Evolutionary conservation across 1,284 basidiomycete genomes (phyloP).

Genomic region (Clitocybe nebularis): DNA sequence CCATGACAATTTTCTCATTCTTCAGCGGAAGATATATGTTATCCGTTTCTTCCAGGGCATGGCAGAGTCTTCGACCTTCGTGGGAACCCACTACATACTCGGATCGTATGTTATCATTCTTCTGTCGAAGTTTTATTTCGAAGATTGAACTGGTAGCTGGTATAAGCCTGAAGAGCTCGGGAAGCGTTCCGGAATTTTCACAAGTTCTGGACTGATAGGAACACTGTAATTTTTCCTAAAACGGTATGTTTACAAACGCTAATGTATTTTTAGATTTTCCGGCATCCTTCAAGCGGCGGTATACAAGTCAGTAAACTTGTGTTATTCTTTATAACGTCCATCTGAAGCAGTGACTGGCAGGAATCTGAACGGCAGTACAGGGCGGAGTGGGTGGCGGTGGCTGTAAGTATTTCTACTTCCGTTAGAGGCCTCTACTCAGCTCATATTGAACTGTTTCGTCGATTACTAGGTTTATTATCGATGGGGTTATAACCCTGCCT

Average conservation of each 20-base stretch:
- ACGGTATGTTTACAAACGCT: background rate
- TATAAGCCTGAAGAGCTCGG: conserved; percentile 67
- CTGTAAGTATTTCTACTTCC: conserved; percentile 37
- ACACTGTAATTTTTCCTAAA: conserved; percentile 45
- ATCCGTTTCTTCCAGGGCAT: conserved; percentile 76
- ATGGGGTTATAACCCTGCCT: conserved; percentile 69
- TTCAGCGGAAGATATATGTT: conserved; percentile 49
- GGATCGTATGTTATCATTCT: conserved; percentile 46
- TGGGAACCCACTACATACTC: conserved; percentile 71
- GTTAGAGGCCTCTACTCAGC: background rate
- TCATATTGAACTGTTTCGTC: conserved; percentile 2
- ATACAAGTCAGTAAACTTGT: conserved; percentile 38
- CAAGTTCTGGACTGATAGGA: conserved; percentile 61
- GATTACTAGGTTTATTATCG: conserved; percentile 57
- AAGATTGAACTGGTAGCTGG: conserved; percentile 41
- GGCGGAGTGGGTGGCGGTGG: conserved; percentile 71
- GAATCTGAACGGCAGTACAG: conserved; percentile 53
- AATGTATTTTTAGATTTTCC: conserved; percentile 49
- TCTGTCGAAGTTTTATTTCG: conserved; percentile 2
- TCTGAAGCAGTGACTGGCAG: conserved; percentile 30
- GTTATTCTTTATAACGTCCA: conserved; percentile 5
- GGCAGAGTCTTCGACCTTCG: conserved; percentile 70
- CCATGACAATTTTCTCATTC: conserved; percentile 14
- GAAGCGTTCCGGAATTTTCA: conserved; percentile 70
- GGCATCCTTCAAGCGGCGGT: conserved; percentile 68